These are phyloP conservation scores for Fusarium sp. DNA, from an alignment of 2,329 filamentous ascomycete genomes.

Conservation along the genomic window DNA sequence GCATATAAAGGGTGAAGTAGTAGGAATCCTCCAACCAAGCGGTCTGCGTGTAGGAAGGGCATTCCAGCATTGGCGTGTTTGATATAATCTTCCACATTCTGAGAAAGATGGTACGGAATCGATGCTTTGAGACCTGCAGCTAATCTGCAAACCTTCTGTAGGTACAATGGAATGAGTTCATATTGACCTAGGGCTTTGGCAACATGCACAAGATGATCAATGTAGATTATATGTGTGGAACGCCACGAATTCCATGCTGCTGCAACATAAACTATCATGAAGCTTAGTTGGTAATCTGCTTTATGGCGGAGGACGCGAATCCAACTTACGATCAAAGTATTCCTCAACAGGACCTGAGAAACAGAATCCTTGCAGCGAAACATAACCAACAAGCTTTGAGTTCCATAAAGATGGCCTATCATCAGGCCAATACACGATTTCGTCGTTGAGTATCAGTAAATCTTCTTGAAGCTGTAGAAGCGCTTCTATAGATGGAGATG, in stretches of 20 bases:
- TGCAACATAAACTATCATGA: slow-evolving; percentile 5
- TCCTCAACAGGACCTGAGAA: slow-evolving; percentile 5
- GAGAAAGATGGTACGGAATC: slow-evolving; percentile 14
- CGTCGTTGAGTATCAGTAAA: not conserved
- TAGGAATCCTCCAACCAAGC: not conserved
- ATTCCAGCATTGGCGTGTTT: not conserved
- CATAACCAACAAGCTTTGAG: slow-evolving; percentile 9
- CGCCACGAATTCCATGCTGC: slow-evolving; percentile 27
- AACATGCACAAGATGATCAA: slow-evolving; percentile 17
- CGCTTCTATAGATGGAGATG: not conserved
- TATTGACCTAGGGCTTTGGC: slow-evolving; percentile 1
- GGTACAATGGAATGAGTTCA: slow-evolving; percentile 1
- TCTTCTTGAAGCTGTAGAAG: slow-evolving; percentile 1
- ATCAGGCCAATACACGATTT: slow-evolving; percentile 13
- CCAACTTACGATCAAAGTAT: slow-evolving; percentile 12
- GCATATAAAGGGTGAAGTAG: slow-evolving; percentile 17
- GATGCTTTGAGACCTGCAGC: slow-evolving; percentile 3
- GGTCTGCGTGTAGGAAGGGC: not conserved
- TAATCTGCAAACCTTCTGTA: not conserved
- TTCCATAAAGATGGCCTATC: slow-evolving; percentile 3
- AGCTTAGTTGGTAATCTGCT: not conserved
- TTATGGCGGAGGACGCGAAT: fast-evolving
- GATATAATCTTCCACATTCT: not conserved
- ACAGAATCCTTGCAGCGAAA: not conserved
- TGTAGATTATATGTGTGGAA: slow-evolving; percentile 11